Percentiles rank a stretch among this genome's conserved stretches.
Evolutionary conservation across 805 yeast genomes (phyloP).

Genomic region (Maudiozyma pseudohumilis): DNA sequence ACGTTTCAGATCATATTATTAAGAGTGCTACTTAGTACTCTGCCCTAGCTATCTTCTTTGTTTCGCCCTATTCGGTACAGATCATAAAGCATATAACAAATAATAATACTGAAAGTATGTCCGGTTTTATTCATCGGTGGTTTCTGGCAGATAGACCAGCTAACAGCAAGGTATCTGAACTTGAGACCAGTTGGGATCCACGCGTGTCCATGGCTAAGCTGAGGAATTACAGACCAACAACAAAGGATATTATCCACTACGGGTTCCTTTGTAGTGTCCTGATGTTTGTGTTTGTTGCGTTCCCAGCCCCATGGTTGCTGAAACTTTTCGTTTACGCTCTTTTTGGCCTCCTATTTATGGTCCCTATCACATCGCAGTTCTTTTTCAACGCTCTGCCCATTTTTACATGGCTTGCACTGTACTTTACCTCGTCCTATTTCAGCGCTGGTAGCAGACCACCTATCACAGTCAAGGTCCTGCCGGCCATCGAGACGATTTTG

Average conservation of each 20-base stretch:
- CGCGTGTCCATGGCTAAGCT: constrained; percentile 34
- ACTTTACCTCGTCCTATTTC: constrained; percentile 66
- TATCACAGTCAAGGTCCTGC: constrained; percentile 79
- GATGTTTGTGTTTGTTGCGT: constrained; percentile 46
- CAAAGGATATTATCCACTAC: constrained; percentile 44
- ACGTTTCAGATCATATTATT: too few relatives aligned
- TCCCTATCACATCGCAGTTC: constrained; percentile 79
- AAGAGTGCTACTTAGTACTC: too few relatives aligned
- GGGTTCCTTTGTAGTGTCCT: constrained; percentile 42
- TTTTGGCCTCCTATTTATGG: constrained; percentile 38
- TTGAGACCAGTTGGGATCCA: constrained; percentile 41
- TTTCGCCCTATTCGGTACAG: not conserved
- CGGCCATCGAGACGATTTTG: constrained; percentile 83
- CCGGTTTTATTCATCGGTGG: constrained; percentile 36
- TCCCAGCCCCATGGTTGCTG: constrained; percentile 43
- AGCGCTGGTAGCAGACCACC: constrained; percentile 72
- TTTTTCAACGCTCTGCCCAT: constrained; percentile 77
- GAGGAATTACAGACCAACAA: constrained; percentile 34
- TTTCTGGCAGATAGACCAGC: constrained; percentile 47
- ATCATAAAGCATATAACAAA: too few relatives aligned
- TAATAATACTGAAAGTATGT: too few relatives aligned
- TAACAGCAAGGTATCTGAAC: constrained; percentile 33
- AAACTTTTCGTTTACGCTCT: constrained; percentile 29
- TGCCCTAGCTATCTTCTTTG: too few relatives aligned
- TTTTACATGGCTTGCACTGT: constrained; percentile 75